Base-by-base conservation (phyloP, 371 early-diverging fungal genomes). In the Lichtheimia ramosa region DNA sequence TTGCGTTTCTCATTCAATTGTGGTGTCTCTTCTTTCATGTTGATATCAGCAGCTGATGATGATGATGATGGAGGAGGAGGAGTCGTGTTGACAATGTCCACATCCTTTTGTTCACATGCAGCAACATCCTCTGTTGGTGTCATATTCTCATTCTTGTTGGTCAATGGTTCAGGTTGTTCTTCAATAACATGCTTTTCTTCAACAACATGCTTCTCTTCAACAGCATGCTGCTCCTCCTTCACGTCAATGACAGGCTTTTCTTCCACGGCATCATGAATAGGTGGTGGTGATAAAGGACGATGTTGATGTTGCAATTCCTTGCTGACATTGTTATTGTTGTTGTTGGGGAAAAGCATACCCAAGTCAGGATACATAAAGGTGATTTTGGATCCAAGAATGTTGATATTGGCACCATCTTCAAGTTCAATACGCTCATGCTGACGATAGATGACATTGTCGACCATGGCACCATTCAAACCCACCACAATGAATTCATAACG, bases 381-480 rank as follows among this genome's bases (percentile, higher is more conserved):
- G 43, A 63, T 57, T 25, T 28, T 40, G 20, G 43, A 51, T 12
- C 81, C 81, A 42, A 81, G 55, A 10, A 81, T 65, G 56, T 81
- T 74, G 42, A 81, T 62, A 40, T 70, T 48, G 2, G 74, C 73
- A 41, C 68, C 51, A 43, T 77, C 68, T 6, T 63, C 42, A 13
- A 81, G 59, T 20, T 51, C 51, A 18, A 64, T 67, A 24, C 63
- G 58, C 18, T 69, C 73, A 27, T 77, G 66, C 54, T 77, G 74
- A 34, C 62, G 59, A 48, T 72, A 75, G 1, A 46, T 58, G 8
- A 72, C 51, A 48, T 74, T 55, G 59, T 77, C 78, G 0, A 81
- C 68, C 39, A 54, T 61, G 14, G 66, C 76, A 24, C 86, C 86
- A 41, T 86, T 86, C 25, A 83, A 72, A 2, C 86, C 86, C 12